Base-by-base conservation (phyloP, 306 rosid genomes). In the Malus sylvestris region DNA sequence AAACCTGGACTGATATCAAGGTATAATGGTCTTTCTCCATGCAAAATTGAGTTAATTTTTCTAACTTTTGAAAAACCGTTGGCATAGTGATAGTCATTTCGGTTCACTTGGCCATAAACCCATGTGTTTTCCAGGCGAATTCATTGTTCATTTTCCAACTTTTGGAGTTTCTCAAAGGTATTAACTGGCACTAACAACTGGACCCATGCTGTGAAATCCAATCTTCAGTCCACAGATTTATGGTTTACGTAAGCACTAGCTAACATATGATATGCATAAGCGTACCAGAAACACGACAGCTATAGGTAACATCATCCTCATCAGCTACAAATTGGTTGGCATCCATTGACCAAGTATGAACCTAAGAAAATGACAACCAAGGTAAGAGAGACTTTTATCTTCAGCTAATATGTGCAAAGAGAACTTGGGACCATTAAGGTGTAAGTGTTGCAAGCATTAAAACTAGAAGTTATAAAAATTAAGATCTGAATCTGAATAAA, bases 251-350 rank as follows among this genome's bases (percentile, higher is more conserved):
- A 67, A 14, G 49, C n/a, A 22, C 33, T 30, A 77, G 53, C 75
- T 44, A 25, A 38, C 33, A 59, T 19, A 27, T 63, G 53, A 65
- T 49, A 22, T 67, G 81, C 83, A 59, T 66, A 88, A 64, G 80
- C 88, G 49, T 76, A 92, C 98, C 98, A 72, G 98, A 94, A 74
- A 83, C 86, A 65, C 98, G 96, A 76, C 93, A 90, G 87, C 93
- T 90, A 79, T 89, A 94, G 65, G 89, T 88, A 81, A 72, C 80
- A 67, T 94, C 97, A 78, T 92, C 98, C 79, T 94, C 98, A 80
- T 94, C 98, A 64, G 95, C 89, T 63, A 94, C 89, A 82, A 86
- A 94, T 71, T 87, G 93, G 73, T 94, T 94, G 76, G 95, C 89
- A 80, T 94, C 97, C 81, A 55, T 62, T 69, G 91, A 89, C 98